A percentile compares a stretch with the other conserved stretches of the same genome.
phyloP scores from a whole-genome alignment of 768 basidiomycete genomes.

The Psilocybe azurescens region DNA sequence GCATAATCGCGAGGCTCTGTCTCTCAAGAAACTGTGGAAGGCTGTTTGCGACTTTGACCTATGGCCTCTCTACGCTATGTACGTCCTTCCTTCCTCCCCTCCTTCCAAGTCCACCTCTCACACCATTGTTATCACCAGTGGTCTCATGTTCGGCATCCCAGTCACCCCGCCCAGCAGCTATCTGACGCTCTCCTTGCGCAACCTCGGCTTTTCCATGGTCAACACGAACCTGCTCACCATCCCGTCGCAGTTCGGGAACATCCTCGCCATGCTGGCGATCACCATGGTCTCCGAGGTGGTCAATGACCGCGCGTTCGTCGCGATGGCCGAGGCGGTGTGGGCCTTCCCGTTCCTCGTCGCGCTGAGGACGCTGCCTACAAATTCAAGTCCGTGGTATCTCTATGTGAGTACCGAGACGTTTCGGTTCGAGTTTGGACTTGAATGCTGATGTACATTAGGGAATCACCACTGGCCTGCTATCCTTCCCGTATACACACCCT shows the following conservation, averaged over 20 bases:
- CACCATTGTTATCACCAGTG: constrained; percentile 30
- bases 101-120: constrained; percentile 10
- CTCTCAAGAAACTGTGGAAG: constrained; percentile 48
- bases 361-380: constrained; percentile 51
- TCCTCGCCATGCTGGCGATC: constrained; percentile 49
- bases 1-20: constrained; percentile 74
- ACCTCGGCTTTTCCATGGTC: constrained; percentile 66
- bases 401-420: constrained; percentile 28
- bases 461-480: background rate
- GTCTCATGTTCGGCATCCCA: constrained; percentile 45
- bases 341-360: constrained; percentile 63
- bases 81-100: constrained; percentile 52
- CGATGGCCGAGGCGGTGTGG: constrained; percentile 62
- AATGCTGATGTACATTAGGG: background rate
- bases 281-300: constrained; percentile 59
- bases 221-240: constrained; percentile 67
- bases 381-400: constrained; percentile 59
- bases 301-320: constrained; percentile 55
- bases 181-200: constrained; percentile 64
- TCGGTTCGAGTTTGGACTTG: too few relatives aligned
- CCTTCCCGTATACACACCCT: constrained; percentile 37
- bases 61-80: constrained; percentile 69
- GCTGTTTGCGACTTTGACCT: constrained; percentile 63
- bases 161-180: constrained; percentile 63
- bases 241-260: constrained; percentile 58